Evolutionary conservation across 139 green algal species (phyloP).

Genomic region (Haematococcus sp.): DNA sequence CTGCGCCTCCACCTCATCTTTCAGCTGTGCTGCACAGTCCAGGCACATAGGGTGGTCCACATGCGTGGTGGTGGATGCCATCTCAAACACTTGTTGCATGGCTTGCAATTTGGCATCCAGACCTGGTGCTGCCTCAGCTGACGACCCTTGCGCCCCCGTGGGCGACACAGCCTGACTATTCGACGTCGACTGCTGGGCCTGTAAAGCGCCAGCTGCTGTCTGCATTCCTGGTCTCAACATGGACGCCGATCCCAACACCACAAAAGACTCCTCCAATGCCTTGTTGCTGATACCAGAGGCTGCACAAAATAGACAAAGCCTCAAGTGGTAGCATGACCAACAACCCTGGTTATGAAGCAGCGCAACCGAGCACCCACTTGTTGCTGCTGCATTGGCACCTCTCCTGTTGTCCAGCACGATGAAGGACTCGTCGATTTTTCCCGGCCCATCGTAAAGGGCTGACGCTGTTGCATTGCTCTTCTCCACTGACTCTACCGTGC

Average conservation of each 20-base stretch:
- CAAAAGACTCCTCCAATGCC: constrained; percentile 72
- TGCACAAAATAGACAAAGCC: background rate
- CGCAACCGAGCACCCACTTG: background rate
- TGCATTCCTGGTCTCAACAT: constrained; percentile 14
- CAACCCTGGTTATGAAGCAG: too few species aligned
- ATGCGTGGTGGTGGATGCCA: constrained; percentile 55
- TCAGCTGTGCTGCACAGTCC: constrained; percentile 76
- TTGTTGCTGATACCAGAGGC: background rate
- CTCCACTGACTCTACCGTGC: constrained; percentile 4
- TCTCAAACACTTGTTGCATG: constrained; percentile 59
- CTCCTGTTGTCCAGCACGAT: constrained; percentile 56
- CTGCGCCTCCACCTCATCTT: constrained; percentile 72
- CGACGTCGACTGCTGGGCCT: constrained; percentile 1
- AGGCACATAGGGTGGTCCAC: constrained; percentile 84
- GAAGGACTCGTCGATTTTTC: constrained; percentile 67
- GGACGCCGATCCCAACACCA: constrained; percentile 46
- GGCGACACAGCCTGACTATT: background rate
- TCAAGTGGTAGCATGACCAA: background rate
- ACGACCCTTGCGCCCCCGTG: background rate
- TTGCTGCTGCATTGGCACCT: constrained; percentile 5
- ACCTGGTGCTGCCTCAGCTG: constrained; percentile 12
- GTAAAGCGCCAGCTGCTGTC: background rate
- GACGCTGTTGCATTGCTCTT: constrained; percentile 1
- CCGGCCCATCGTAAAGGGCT: constrained; percentile 22
- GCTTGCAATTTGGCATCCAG: constrained; percentile 62